Conservation (phyloP, 75 land plant species). For the Larix kaempferi region DNA sequence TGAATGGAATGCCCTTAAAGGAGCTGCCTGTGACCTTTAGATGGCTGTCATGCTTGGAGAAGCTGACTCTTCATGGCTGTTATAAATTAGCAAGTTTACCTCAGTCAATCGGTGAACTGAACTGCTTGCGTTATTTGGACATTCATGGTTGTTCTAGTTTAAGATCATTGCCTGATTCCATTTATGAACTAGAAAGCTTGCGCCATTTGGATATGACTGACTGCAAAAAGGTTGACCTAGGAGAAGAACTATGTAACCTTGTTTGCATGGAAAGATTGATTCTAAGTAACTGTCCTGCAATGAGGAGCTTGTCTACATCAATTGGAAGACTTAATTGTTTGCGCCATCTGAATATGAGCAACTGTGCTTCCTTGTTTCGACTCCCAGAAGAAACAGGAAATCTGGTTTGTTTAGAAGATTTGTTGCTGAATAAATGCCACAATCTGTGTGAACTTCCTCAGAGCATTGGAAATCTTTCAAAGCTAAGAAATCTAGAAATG, state of each 20-base stretch:
- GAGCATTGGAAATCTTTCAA: conserved; percentile 8
- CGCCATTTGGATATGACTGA: conserved; percentile 2
- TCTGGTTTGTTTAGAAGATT: conserved; percentile 4
- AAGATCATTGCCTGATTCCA: background rate
- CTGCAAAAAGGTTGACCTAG: background rate
- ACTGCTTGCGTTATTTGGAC: conserved; percentile 2
- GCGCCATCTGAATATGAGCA: conserved; percentile 1
- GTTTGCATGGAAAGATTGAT: conserved; percentile 1
- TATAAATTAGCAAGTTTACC: conserved; percentile 2
- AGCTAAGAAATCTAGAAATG: conserved; percentile 5
- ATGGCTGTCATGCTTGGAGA: conserved; percentile 8
- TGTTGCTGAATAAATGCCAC: conserved; percentile 12
- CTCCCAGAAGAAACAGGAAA: conserved; percentile 10
- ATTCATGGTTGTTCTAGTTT: conserved; percentile 3
- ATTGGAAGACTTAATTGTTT: conserved; percentile 1
- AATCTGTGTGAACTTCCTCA: conserved; percentile 6
- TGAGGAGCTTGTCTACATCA: conserved; percentile 7
- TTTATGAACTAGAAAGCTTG: conserved; percentile 3
- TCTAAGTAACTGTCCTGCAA: background rate
- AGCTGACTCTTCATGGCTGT: conserved; percentile 10
- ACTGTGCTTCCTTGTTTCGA: conserved; percentile 6
- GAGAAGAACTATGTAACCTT: background rate
- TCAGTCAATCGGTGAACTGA: conserved; percentile 1
- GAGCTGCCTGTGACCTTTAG: conserved; percentile 1
- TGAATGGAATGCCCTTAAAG: background rate